Evolutionary conservation across 371 early-diverging fungal species (phyloP).

Genomic region (Mucor velutinosus): DNA sequence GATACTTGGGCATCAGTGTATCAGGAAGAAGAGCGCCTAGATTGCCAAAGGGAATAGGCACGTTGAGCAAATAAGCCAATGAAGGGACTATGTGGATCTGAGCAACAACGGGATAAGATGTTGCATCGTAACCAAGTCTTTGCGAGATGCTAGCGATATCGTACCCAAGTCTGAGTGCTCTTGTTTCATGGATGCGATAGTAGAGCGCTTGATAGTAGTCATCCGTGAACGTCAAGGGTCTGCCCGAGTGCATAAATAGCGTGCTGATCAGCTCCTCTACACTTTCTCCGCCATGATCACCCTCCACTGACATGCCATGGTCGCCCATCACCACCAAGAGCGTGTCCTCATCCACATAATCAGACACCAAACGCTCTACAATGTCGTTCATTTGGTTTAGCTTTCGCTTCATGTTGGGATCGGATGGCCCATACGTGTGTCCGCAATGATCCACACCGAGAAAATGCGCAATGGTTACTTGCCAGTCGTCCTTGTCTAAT

Average conservation of each 20-base stretch:
- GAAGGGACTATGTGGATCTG: constrained; percentile 91
- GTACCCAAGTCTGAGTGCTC: constrained; percentile 33
- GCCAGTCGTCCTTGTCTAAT: constrained; percentile 58
- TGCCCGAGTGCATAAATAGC: constrained; percentile 75
- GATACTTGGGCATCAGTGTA: constrained; percentile 32
- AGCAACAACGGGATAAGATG: constrained; percentile 50
- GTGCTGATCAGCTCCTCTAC: constrained; percentile 86
- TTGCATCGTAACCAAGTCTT: constrained; percentile 33
- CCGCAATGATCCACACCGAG: constrained; percentile 98
- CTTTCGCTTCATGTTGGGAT: constrained; percentile 84
- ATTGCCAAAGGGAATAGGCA: constrained; percentile 86
- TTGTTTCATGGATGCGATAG: constrained; percentile 24
- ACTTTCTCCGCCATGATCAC: constrained; percentile 98
- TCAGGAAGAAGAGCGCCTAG: constrained; percentile 86
- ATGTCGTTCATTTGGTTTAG: constrained; percentile 83
- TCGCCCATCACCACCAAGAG: constrained; percentile 96
- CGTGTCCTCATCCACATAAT: constrained; percentile 82
- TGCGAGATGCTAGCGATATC: constrained; percentile 17
- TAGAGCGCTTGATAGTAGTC: constrained; percentile 17
- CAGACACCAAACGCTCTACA: constrained; percentile 62
- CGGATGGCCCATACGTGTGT: constrained; percentile 89
- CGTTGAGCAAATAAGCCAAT: constrained; percentile 65
- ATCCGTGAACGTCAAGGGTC: constrained; percentile 34
- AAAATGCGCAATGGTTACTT: constrained; percentile 87
- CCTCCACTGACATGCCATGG: constrained; percentile 98